Conservation (phyloP, 2,329 filamentous ascomycete species). For the Byssochlamys sp. region DNA sequence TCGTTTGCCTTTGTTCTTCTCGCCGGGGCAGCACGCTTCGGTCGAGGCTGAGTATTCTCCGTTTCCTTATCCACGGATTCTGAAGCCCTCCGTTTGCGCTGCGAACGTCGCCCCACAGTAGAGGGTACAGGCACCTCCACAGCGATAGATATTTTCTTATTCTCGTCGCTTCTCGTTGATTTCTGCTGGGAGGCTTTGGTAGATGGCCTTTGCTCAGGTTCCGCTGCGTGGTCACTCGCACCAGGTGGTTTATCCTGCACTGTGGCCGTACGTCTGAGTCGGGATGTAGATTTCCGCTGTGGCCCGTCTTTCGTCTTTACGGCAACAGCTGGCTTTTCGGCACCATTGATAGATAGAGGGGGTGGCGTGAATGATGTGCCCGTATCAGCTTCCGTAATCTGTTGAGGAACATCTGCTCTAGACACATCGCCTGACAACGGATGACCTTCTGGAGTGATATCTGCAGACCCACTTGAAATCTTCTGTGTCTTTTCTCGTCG, state of each 20-base stretch:
- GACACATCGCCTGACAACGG: not conserved
- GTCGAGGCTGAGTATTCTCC: not conserved
- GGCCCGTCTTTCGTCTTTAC: not conserved
- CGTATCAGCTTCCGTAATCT: not conserved
- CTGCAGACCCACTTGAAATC: not conserved
- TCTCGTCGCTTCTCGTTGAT: not conserved
- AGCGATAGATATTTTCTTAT: constrained; percentile 1
- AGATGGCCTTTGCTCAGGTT: not conserved
- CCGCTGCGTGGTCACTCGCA: not conserved
- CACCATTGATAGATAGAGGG: not conserved
- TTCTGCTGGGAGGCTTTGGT: not conserved
- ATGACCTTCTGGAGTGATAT: constrained; percentile 8
- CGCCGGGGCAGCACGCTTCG: not conserved
- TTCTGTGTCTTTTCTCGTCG: not conserved
- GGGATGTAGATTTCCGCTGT: not conserved
- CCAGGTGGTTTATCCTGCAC: not conserved
- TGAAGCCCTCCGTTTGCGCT: not conserved
- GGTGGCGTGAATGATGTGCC: not conserved
- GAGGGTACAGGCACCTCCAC: constrained; percentile 6
- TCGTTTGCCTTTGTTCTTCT: not conserved
- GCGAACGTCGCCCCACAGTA: not conserved
- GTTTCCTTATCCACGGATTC: constrained; percentile 3
- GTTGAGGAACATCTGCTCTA: constrained; percentile 4
- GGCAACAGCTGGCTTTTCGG: not conserved
- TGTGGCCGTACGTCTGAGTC: not conserved